Percentiles rank a stretch among this genome's conserved stretches.
Evolutionary conservation across 306 rosid genomes (phyloP).

Genomic region (Citrullus mucosospermus): DNA sequence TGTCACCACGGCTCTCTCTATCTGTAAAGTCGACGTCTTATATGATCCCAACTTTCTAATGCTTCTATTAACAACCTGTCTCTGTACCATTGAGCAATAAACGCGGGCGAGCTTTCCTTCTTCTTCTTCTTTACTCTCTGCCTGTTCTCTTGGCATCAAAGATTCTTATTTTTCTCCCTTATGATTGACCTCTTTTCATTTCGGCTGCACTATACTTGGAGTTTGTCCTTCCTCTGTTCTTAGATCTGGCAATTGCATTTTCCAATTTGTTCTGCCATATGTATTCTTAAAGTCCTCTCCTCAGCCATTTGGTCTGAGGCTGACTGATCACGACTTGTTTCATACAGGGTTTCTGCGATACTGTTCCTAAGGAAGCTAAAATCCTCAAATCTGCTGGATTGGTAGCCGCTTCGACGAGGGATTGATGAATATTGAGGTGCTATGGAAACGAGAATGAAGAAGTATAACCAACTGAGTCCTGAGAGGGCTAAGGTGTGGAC

Average conservation of each 20-base stretch:
- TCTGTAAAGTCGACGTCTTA: not conserved
- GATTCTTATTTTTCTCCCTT: not conserved
- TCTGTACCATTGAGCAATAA: constrained; percentile 5
- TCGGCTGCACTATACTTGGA: not conserved
- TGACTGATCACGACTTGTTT: not conserved
- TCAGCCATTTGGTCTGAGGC: not conserved
- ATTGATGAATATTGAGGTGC: constrained; percentile 20
- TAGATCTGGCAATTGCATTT: not conserved
- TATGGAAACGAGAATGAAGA: constrained; percentile 69
- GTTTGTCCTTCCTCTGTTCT: not conserved
- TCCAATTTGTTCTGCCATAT: not conserved
- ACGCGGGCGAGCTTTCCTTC: not conserved
- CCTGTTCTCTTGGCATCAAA: not conserved
- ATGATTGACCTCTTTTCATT: not conserved
- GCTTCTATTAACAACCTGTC: not conserved
- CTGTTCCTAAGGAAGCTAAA: not conserved
- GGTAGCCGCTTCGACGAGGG: not conserved
- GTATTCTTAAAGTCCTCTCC: not conserved
- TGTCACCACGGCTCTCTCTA: not conserved
- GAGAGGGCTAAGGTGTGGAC: constrained; percentile 90
- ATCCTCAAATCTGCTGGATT: not conserved
- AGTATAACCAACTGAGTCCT: constrained; percentile 69
- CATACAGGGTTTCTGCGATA: not conserved
- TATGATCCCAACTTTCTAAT: not conserved
- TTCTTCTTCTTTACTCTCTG: not conserved